These are phyloP conservation scores for Cordyceps fumosorosea DNA, from an alignment of 2,329 filamentous ascomycete genomes.

Conservation along the genomic window DNA sequence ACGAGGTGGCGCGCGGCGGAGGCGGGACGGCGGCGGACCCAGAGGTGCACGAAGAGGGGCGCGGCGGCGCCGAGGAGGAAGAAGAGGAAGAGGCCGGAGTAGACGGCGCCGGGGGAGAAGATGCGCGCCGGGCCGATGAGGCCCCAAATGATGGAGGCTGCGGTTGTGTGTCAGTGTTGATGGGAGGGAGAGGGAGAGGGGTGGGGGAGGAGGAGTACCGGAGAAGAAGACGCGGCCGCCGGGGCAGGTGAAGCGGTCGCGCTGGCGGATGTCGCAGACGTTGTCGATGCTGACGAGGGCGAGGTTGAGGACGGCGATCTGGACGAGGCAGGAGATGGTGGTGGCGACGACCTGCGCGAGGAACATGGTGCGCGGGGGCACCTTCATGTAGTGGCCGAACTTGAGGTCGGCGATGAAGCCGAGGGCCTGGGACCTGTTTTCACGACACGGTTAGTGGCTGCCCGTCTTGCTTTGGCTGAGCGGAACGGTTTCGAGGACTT, in stretches of 20 bases:
- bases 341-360: slow-evolving; percentile 59
- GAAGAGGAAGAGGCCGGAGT: slow-evolving; percentile 53
- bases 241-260: slow-evolving; percentile 56
- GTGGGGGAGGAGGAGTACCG: slow-evolving; percentile 29
- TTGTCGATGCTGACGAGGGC: slow-evolving; percentile 54
- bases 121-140: slow-evolving; percentile 57
- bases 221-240: slow-evolving; percentile 59
- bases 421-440: slow-evolving; percentile 48
- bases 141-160: slow-evolving; percentile 61
- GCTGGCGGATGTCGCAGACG: slow-evolving; percentile 53
- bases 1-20: slow-evolving; percentile 48
- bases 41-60: slow-evolving; percentile 46
- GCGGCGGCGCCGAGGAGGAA: slow-evolving; percentile 49
- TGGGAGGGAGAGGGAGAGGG: neutral
- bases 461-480: no score
- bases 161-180: neutral
- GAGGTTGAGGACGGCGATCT: slow-evolving; percentile 58
- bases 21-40: slow-evolving; percentile 42
- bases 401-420: slow-evolving; percentile 61
- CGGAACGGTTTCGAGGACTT: no score
- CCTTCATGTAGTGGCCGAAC: slow-evolving; percentile 68
- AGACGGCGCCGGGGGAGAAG: slow-evolving; percentile 57
- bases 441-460: neutral
- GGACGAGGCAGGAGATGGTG: slow-evolving; percentile 59
- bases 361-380: slow-evolving; percentile 61